Percentiles rank a stretch among this genome's conserved stretches.
phyloP scores from a whole-genome alignment of 2,329 filamentous ascomycete species.

The Clarireedia sp. region DNA sequence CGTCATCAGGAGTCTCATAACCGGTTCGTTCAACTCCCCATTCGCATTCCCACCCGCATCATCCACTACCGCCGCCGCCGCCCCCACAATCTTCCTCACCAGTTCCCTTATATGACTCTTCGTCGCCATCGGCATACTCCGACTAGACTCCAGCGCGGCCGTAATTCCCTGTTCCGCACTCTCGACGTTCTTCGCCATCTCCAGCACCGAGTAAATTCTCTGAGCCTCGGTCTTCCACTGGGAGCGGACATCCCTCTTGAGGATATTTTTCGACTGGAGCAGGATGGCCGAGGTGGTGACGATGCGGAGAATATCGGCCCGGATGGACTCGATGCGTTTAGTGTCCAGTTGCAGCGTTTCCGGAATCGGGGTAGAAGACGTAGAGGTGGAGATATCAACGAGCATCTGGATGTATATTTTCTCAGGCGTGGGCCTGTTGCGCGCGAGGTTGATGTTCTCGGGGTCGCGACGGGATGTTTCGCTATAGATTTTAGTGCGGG shows the following conservation, averaged over 20 bases:
- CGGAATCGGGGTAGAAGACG: constrained; percentile 51
- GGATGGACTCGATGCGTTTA: constrained; percentile 51
- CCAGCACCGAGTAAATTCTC: constrained; percentile 63
- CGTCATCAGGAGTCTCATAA: constrained; percentile 59
- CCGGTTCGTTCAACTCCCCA: constrained; percentile 39
- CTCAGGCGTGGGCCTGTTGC: constrained; percentile 55
- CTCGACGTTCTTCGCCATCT: constrained; percentile 44
- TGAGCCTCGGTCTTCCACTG: constrained; percentile 69
- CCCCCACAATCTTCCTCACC: constrained; percentile 45
- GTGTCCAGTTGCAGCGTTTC: constrained; percentile 67
- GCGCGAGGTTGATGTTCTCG: constrained; percentile 54
- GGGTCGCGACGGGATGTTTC: constrained; percentile 64
- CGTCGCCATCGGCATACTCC: constrained; percentile 57
- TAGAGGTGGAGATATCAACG: constrained; percentile 65
- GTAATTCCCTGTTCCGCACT: constrained; percentile 49
- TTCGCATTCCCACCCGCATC: not conserved
- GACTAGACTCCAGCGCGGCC: constrained; percentile 53
- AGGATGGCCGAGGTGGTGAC: constrained; percentile 67
- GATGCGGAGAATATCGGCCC: constrained; percentile 53
- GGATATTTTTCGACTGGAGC: constrained; percentile 72
- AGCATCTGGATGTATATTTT: constrained; percentile 71
- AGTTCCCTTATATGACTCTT: constrained; percentile 51
- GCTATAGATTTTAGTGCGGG: constrained; percentile 54
- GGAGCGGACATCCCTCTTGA: constrained; percentile 71
- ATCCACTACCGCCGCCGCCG: constrained; percentile 13